A percentile compares a stretch with the other conserved stretches of the same genome.
Evolutionary conservation across 2,329 filamentous ascomycete species (phyloP).

Genomic region (Ophiostoma fasciatum): DNA sequence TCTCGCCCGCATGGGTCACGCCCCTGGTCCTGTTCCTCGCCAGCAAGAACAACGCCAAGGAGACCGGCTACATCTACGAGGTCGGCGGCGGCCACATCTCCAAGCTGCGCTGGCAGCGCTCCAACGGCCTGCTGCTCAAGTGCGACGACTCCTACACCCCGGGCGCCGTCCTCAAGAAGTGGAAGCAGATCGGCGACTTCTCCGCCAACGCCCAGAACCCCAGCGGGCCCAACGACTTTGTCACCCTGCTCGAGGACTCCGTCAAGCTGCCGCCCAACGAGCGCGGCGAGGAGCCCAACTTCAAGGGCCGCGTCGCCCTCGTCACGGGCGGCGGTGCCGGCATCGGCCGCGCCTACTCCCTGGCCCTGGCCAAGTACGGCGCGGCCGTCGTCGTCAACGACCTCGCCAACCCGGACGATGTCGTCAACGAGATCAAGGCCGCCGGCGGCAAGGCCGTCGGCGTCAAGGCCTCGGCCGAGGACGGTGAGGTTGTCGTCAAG

Average conservation of each 20-base stretch:
- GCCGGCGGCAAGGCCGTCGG: slow-evolving; percentile 78
- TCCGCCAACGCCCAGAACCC: slow-evolving; percentile 63
- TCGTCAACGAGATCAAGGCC: slow-evolving; percentile 86
- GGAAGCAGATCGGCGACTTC: slow-evolving; percentile 79
- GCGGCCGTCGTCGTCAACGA: slow-evolving; percentile 90
- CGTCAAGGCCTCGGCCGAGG: slow-evolving; percentile 85
- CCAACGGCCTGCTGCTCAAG: slow-evolving; percentile 77
- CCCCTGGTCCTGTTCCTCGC: slow-evolving; percentile 80
- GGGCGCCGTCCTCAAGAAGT: slow-evolving; percentile 75
- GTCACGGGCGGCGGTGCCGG: slow-evolving; percentile 79
- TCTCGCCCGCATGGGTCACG: slow-evolving; percentile 91
- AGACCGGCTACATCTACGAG: slow-evolving; percentile 86
- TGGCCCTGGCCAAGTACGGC: slow-evolving; percentile 69
- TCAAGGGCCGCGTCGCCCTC: slow-evolving; percentile 71
- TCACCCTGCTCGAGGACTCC: slow-evolving; percentile 71
- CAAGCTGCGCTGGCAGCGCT: slow-evolving; percentile 90
- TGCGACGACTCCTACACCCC: slow-evolving; percentile 80
- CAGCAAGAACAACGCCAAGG: slow-evolving; percentile 67
- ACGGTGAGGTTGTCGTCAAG: slow-evolving; percentile 84
- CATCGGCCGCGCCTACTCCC: slow-evolving; percentile 79
- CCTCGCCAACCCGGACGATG: slow-evolving; percentile 76
- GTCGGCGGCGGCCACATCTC: slow-evolving; percentile 83
- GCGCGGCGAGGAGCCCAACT: slow-evolving; percentile 59
- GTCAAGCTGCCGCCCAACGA: slow-evolving; percentile 61
- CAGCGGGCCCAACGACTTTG: slow-evolving; percentile 72